A percentile compares a stretch with the other conserved stretches of the same genome.
Conservation (phyloP, 164 flowering plant genomes). For the Berberis vulgaris region DNA sequence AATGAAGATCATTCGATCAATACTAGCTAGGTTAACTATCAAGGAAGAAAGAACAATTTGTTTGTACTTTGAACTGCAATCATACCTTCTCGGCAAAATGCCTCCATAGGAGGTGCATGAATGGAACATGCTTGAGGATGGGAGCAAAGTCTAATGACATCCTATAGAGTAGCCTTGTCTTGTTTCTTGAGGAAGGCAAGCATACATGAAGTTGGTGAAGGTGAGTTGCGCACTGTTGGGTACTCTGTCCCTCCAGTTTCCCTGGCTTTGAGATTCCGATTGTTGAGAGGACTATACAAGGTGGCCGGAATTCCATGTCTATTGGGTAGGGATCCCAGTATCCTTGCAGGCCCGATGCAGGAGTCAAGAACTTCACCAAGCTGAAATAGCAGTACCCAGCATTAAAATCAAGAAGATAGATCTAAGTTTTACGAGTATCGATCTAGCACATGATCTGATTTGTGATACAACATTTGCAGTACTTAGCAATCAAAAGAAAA, state of each 20-base stretch:
- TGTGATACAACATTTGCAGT: no score
- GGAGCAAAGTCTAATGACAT: constrained; percentile 99
- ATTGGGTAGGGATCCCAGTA: constrained; percentile 99
- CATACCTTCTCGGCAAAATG: constrained; percentile 92
- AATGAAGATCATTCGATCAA: no score
- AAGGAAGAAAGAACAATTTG: neutral
- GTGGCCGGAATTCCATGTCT: constrained; percentile 97
- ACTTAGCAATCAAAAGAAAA: no score
- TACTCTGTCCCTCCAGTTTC: constrained; percentile 78
- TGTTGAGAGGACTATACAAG: constrained; percentile 93
- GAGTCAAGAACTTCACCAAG: constrained; percentile 92
- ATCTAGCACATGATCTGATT: no score
- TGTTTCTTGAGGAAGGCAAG: constrained; percentile 68
- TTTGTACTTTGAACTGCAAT: neutral
- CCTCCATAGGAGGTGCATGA: constrained; percentile 80
- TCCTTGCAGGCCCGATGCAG: constrained; percentile 92
- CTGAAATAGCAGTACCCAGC: constrained; percentile 28
- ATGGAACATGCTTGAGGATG: constrained; percentile 65
- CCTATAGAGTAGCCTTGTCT: constrained; percentile 80
- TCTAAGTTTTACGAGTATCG: neutral
- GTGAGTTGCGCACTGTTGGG: constrained; percentile 74
- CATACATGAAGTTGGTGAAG: constrained; percentile 98
- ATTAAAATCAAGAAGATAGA: neutral
- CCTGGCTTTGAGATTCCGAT: constrained; percentile 98
- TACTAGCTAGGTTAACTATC: neutral